Evolutionary conservation across 345 rosid genomes (phyloP), one percentile per base, ranked within the genome.

Genomic region (Eucalyptus polybractea): DNA sequence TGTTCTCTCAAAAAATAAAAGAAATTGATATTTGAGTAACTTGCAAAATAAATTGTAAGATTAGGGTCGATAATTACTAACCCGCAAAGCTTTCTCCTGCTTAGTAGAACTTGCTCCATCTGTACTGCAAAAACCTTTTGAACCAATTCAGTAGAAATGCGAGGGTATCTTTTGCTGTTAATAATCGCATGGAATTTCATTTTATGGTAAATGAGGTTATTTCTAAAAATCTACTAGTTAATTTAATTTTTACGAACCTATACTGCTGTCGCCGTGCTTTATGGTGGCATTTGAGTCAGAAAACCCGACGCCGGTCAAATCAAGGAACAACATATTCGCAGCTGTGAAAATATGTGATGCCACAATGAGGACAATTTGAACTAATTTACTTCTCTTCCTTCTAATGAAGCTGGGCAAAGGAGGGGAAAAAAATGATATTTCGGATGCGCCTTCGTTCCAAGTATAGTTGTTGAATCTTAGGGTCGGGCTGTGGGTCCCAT

Each of bases 51-150:
- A 86, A n/a, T 21, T 62, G 44, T 40, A 12, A 27, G 2, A 14
- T 49, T 19, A 27, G 12, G 86, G 51, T 72, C 25, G 24, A 60
- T 87, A 54, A 56, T 21, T 47, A 49, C 29, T 19, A 44, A 91
- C 92, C 91, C 27, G 88, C 93, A 72, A 91, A 92, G 67, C 94
- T 92, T 51, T 91, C 92, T 87, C 90, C 90, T 29, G 91, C 85
- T 37, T 89, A 87, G 65, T 88, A 90, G 91, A 92, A 90, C 25
- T 92, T 92, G 50, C 54, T 85, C 10, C 87, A 50, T 69, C 87
- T 92, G 90, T 81, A 92, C 58, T 89, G 67, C 7, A 91, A 90
- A 85, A 91, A 92, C 80, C 91, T 91, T 50, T 89, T 81, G 58
- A 90, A 60, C 94, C 93, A 92, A n/a, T 91, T 90, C 10, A 86